These are phyloP conservation scores for Suhomyces wounanorum DNA, from an alignment of 1,139 yeast genomes.

Conservation along the genomic window DNA sequence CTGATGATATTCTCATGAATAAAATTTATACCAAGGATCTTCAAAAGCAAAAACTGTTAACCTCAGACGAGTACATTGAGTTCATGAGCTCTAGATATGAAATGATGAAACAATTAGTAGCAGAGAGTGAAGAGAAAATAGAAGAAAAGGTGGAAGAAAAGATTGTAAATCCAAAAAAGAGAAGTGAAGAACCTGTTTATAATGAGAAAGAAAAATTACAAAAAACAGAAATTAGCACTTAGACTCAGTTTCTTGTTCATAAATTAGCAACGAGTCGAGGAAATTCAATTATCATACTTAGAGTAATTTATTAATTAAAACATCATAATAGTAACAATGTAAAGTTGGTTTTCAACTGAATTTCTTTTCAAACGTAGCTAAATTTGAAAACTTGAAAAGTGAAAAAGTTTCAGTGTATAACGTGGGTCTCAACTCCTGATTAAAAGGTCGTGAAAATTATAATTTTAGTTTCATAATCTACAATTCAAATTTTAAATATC, in stretches of 20 bases:
- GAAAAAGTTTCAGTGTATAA: too few relatives aligned
- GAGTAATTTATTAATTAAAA: background rate
- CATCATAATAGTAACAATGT: too few relatives aligned
- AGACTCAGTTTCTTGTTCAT: background rate
- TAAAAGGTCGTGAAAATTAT: too few relatives aligned
- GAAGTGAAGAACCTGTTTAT: constrained; percentile 6
- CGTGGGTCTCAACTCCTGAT: too few relatives aligned
- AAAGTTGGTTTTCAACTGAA: too few relatives aligned
- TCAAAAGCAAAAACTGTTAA: constrained; percentile 33
- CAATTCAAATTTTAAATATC: too few relatives aligned
- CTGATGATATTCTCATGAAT: constrained; percentile 34
- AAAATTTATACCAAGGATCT: constrained; percentile 35
- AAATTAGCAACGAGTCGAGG: background rate
- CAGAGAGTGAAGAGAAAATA: constrained; percentile 3
- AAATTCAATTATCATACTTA: too few relatives aligned
- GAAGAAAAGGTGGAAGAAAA: constrained; percentile 1
- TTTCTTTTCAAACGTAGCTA: too few relatives aligned
- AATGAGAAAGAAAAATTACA: constrained; percentile 8
- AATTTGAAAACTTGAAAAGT: too few relatives aligned
- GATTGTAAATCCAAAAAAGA: constrained; percentile 1
- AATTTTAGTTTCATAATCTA: too few relatives aligned
- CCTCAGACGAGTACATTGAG: constrained; percentile 22
- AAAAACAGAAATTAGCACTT: constrained; percentile 3
- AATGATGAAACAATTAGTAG: constrained; percentile 15
- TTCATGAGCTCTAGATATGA: constrained; percentile 14